Base-by-base conservation (phyloP, 805 yeast species). In the Danielia reshetovae region DNA sequence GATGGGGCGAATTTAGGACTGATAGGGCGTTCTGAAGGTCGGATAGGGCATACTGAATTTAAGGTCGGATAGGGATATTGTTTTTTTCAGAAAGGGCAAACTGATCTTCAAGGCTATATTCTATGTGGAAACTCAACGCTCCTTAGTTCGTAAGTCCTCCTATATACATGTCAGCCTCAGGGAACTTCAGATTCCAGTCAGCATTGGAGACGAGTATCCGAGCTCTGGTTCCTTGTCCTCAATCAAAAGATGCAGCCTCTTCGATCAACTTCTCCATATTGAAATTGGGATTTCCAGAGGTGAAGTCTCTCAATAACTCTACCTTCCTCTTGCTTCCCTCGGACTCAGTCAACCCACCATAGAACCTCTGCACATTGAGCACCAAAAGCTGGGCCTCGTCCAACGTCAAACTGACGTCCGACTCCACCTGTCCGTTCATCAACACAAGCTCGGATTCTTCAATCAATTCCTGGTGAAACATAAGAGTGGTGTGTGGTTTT, bases 401-500 rank as follows among this genome's bases (percentile, higher is more conserved):
- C 38, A 81, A 46, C 2, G 79, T 59, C n/a, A 89, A 62, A 24
- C 79, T 68, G 10, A 82, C 70, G 35, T 86, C 89, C 32, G 68
- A 62, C 53, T 88, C 96, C 3, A 88, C 78, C 23, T 71, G 72
- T 2, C 97, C 96, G 46, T 88, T 88, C 94, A 89, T 85, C 45
- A 93, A 65, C 0, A 85, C 85, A 1, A 85, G 38, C 0, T 70
- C 78, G 42, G 85, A 81, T 11, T 71, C 69, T 0, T 68, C 59
- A 4, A 62, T 65, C 32, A 90, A 62, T 36, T 93, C 96, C 28
- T 81, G 77, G 62, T 90, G 97, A 68, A 90, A 84, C 59, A 79
- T 77, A 43, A 93, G 67, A 0, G 96, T 85, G 0, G 97, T 87
- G 59, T 93, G 97, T 1, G 98, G 97, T 54, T 86, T 81, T 7